Conservation (phyloP, 306 rosid species). For the Quercus rubra region DNA sequence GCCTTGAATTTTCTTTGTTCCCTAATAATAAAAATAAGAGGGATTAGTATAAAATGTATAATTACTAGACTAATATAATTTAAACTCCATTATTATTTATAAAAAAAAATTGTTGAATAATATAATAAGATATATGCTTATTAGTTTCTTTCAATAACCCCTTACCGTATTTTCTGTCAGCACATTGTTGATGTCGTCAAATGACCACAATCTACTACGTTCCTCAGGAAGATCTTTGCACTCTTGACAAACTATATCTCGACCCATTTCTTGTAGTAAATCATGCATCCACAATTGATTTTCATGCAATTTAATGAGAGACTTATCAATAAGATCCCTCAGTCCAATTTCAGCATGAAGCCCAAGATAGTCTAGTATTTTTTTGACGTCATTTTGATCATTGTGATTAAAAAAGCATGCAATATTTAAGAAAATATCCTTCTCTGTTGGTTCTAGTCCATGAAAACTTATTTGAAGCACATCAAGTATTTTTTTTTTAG, state of each 20-base stretch:
- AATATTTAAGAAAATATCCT: too few species aligned
- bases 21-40: conserved; percentile 2
- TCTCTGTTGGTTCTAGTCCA: accelerated
- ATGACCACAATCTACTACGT: conserved; percentile 10
- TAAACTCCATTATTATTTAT: too few species aligned
- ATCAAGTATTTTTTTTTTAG: accelerated
- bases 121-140: too few species aligned
- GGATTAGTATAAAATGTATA: background rate
- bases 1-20: background rate
- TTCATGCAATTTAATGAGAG: too few species aligned
- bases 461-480: too few species aligned
- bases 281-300: too few species aligned
- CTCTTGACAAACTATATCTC: background rate
- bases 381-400: accelerated
- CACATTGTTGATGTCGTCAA: background rate
- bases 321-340: background rate
- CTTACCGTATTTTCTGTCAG: background rate
- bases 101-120: too few species aligned
- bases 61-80: background rate
- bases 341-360: accelerated
- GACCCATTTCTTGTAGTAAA: too few species aligned
- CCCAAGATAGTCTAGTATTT: accelerated
- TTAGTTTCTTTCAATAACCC: too few species aligned
- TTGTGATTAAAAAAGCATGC: too few species aligned
- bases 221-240: background rate